Base-by-base conservation (phyloP, 1,139 yeast genomes). In the Magnusiomyces sp. region DNA sequence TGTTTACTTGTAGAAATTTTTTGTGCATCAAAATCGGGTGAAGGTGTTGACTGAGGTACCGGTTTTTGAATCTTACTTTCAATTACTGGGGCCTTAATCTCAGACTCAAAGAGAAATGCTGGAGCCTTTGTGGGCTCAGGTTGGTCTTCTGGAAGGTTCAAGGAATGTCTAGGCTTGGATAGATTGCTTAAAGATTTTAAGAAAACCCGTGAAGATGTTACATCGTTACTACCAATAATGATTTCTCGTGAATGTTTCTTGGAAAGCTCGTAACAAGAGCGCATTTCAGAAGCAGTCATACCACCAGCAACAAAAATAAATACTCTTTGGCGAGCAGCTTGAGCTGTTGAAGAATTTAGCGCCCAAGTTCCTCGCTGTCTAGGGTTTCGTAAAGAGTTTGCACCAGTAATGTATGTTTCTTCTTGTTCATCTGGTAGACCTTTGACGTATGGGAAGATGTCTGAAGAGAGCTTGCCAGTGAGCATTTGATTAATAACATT, bases 241-340 rank as follows among this genome's bases (percentile, higher is more conserved):
- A 92, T 76, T 56, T 88, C 96, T 9, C 45, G 37, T 5, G 48
- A 46, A 23, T 46, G 43, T 11, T 19, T 31, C 17, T 46, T 39
- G 9, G 51, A 76, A 46, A 89, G 72, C 58, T 87, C 94, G 59
- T 87, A 83, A 13, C 83, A 81, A 5, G 88, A 75, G 52, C 94
- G 76, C 42, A 85, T 70, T 64, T 94, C 99, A 2, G 90, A 77
- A 56, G 83, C 80, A 0, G 97, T 88, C 40, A 86, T 69, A 10
- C 98, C 98, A 20, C 99, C 99, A 1, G 94, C 85, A 39, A 89
- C 77, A 62, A 81, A 92, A 53, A 89, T 80, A 58, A 90, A 79
- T 7, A 90, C 74, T 45, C 92, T 70, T 60, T 86, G 95, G 56
- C 79, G 76, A 43, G 79, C 76, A n/a, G 74, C 71, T 43, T 61